Evolutionary conservation across 306 rosid species (phyloP).

Genomic region (Sicyos baderoa): DNA sequence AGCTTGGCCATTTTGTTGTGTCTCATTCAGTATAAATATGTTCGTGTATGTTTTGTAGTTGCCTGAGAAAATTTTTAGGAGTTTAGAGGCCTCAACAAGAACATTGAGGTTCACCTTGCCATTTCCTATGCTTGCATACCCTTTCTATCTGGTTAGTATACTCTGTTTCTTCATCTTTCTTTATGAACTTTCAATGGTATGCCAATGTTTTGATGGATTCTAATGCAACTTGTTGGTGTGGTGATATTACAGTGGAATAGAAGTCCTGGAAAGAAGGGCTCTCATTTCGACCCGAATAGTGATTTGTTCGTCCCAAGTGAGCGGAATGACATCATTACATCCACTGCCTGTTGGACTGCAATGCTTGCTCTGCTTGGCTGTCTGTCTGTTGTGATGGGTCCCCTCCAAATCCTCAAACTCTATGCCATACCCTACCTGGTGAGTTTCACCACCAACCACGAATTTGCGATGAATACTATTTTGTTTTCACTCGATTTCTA

Average conservation of each 20-base stretch:
- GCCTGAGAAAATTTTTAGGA: conserved; percentile 52
- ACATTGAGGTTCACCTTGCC: conserved; percentile 61
- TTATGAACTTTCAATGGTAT: not conserved
- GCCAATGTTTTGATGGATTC: not conserved
- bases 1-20: not conserved
- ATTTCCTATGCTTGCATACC: conserved; percentile 91
- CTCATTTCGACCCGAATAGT: conserved; percentile 73
- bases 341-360: conserved; percentile 75
- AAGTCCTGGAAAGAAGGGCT: conserved; percentile 93
- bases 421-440: conserved; percentile 31
- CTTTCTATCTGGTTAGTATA: conserved; percentile 72
- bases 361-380: conserved; percentile 77
- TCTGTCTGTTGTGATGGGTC: conserved; percentile 66
- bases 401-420: conserved; percentile 28
- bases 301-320: conserved; percentile 68
- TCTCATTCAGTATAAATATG: not conserved
- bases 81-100: conserved; percentile 44
- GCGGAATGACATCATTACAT: conserved; percentile 67
- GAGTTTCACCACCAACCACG: conserved; percentile 21
- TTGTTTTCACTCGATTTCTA: not conserved
- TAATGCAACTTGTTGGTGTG: conserved; percentile 10
- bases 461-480: not conserved
- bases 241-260: conserved; percentile 57
- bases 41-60: conserved; percentile 45
- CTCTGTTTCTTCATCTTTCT: conserved; percentile 17